These are phyloP conservation scores for Fusarium compactum DNA, from an alignment of 2,329 filamentous ascomycete species.

Conservation along the genomic window DNA sequence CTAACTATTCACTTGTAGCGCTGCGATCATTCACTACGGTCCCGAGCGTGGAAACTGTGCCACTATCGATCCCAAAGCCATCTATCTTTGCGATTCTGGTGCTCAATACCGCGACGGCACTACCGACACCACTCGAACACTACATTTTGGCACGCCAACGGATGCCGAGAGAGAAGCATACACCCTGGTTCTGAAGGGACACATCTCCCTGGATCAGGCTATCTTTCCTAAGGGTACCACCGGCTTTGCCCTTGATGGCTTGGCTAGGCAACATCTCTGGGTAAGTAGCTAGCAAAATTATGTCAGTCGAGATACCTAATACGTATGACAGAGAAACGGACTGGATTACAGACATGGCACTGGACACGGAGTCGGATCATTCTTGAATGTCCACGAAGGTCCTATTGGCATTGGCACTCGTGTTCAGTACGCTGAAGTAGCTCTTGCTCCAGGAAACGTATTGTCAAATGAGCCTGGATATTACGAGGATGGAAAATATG, in stretches of 20 bases:
- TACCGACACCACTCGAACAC: slow-evolving; percentile 92
- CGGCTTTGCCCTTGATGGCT: slow-evolving; percentile 87
- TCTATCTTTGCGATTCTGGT: slow-evolving; percentile 97
- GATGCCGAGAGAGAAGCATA: slow-evolving; percentile 89
- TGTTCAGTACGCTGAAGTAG: slow-evolving; percentile 90
- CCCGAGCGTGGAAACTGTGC: slow-evolving; percentile 87
- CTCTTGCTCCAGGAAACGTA: slow-evolving; percentile 91
- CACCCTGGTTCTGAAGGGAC: slow-evolving; percentile 93
- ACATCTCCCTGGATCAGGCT: slow-evolving; percentile 87
- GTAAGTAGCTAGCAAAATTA: slow-evolving; percentile 57
- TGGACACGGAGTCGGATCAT: slow-evolving; percentile 95
- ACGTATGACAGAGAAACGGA: slow-evolving; percentile 65
- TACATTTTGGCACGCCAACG: slow-evolving; percentile 90
- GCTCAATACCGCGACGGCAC: slow-evolving; percentile 97
- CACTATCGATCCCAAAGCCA: slow-evolving; percentile 81
- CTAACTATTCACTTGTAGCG: slow-evolving; percentile 64
- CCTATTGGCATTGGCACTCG: slow-evolving; percentile 96
- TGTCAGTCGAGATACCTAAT: slow-evolving; percentile 30
- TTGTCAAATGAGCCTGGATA: slow-evolving; percentile 97
- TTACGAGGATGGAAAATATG: slow-evolving; percentile 95
- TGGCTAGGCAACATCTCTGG: slow-evolving; percentile 95
- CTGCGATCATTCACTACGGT: slow-evolving; percentile 95
- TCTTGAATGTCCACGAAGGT: slow-evolving; percentile 95
- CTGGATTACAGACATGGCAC: slow-evolving; percentile 97
- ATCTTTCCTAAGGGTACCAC: slow-evolving; percentile 96